Evolutionary conservation across 2,329 filamentous ascomycete species (phyloP).

Genomic region (Scleromitrula shiraiana): DNA sequence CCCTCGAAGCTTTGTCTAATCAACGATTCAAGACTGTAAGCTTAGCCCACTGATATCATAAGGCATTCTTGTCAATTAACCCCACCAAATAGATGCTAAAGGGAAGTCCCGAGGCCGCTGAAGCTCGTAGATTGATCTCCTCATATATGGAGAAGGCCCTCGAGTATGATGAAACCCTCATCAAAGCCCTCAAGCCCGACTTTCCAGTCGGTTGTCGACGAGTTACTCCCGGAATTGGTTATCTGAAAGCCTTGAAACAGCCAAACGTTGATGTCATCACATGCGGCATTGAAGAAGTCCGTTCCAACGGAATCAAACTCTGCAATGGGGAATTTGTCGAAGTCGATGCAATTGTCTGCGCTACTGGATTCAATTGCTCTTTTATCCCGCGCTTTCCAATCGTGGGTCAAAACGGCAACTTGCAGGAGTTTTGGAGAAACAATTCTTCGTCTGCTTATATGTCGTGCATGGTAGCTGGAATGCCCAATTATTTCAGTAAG

Average conservation of each 20-base stretch:
- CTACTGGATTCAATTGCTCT: constrained; percentile 29
- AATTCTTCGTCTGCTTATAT: constrained; percentile 27
- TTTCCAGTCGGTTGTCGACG: constrained; percentile 36
- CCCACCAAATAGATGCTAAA: constrained; percentile 2
- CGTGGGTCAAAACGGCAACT: constrained; percentile 15
- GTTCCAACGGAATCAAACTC: constrained; percentile 37
- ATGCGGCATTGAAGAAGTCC: constrained; percentile 36
- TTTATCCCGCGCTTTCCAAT: constrained; percentile 23
- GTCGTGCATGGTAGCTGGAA: constrained; percentile 23
- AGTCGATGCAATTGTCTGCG: constrained; percentile 33
- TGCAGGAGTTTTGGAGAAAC: constrained; percentile 25
- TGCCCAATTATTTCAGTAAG: constrained; percentile 21
- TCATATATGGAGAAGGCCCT: constrained; percentile 42
- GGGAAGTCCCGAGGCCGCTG: neutral
- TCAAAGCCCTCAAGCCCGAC: constrained; percentile 36
- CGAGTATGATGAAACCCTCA: constrained; percentile 41
- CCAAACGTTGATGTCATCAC: constrained; percentile 43
- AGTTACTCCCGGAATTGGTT: constrained; percentile 35
- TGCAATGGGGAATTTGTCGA: constrained; percentile 28
- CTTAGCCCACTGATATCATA: neutral
- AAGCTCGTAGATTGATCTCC: constrained; percentile 5
- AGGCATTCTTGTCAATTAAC: fast-evolving
- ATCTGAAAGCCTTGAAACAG: constrained; percentile 42
- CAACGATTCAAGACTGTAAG: constrained; percentile 14
- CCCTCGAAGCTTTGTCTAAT: constrained; percentile 36